A percentile compares a stretch with the other conserved stretches of the same genome.
Conservation (phyloP, 225 moss, liverwort and hornwort genomes). For the Anthoceros angustus region DNA sequence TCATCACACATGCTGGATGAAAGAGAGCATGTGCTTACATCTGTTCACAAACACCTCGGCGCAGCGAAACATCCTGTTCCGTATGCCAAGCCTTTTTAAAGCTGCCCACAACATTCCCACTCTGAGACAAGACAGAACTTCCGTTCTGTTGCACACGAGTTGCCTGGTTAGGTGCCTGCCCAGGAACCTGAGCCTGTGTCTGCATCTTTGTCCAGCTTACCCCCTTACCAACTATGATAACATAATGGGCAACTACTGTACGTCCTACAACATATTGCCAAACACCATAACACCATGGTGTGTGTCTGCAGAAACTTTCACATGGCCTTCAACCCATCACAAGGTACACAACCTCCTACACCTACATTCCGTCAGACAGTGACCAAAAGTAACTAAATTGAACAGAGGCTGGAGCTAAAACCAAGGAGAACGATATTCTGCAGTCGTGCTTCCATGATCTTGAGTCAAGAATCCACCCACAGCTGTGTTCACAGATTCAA, state of each 20-base stretch:
- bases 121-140: conserved; percentile 4
- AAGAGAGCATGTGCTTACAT: not conserved
- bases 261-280: not conserved
- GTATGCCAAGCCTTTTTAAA: conserved; percentile 4
- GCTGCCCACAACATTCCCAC: conserved; percentile 3
- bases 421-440: not conserved
- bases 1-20: not conserved
- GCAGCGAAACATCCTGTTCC: not conserved
- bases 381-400: not conserved
- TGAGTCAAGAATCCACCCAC: not conserved
- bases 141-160: conserved; percentile 2
- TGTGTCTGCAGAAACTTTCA: not conserved
- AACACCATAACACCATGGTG: not conserved
- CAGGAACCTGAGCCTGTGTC: conserved; percentile 3
- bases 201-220: conserved; percentile 4
- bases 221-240: not conserved
- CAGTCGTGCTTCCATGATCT: not conserved
- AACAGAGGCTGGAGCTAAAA: not conserved
- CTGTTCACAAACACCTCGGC: conserved; percentile 2
- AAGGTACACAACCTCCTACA: not conserved
- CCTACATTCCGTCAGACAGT: conserved; percentile 2
- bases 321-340: not conserved
- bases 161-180: conserved; percentile 6
- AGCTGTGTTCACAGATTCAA: not conserved
- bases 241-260: not conserved